These are phyloP conservation scores for Mucor irregularis DNA, from an alignment of 371 early-diverging fungal species.

Conservation along the genomic window DNA sequence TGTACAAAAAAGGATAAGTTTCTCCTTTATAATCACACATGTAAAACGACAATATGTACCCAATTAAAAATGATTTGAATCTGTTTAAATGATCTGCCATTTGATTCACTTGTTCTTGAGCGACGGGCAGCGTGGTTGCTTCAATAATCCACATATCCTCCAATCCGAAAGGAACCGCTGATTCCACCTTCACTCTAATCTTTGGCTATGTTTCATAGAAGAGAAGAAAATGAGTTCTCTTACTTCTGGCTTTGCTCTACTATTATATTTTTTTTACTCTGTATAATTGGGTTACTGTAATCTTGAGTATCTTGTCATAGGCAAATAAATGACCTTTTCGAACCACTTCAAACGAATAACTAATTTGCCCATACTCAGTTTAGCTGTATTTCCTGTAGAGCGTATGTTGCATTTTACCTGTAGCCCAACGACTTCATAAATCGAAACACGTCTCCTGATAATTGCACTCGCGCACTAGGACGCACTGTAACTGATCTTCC, in stretches of 20 bases:
- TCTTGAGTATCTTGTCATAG: slow-evolving; percentile 40
- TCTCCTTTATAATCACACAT: background rate
- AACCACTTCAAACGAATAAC: slow-evolving; percentile 53
- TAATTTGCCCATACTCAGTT: no score
- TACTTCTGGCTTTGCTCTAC: background rate
- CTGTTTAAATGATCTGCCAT: slow-evolving; percentile 49
- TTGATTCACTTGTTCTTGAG: slow-evolving; percentile 52
- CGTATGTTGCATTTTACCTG: slow-evolving; percentile 16
- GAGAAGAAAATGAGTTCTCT: background rate
- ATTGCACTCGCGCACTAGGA: slow-evolving; percentile 44
- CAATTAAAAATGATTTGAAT: slow-evolving; percentile 39
- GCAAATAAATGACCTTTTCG: slow-evolving; percentile 43
- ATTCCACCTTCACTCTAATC: slow-evolving; percentile 35
- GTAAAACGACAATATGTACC: slow-evolving; percentile 26
- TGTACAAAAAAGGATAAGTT: background rate
- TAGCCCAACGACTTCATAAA: slow-evolving; percentile 52
- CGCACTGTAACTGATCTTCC: slow-evolving; percentile 48
- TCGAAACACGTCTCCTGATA: slow-evolving; percentile 50
- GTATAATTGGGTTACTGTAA: slow-evolving; percentile 43
- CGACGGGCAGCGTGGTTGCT: slow-evolving; percentile 36
- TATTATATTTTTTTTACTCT: slow-evolving; percentile 25
- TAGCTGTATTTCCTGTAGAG: background rate
- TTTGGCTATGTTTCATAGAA: background rate
- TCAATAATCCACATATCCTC: slow-evolving; percentile 50
- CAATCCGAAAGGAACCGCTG: slow-evolving; percentile 27